Base-by-base conservation (phyloP, 108 stramenopile species). In the Stephanodiscus minutulus region DNA sequence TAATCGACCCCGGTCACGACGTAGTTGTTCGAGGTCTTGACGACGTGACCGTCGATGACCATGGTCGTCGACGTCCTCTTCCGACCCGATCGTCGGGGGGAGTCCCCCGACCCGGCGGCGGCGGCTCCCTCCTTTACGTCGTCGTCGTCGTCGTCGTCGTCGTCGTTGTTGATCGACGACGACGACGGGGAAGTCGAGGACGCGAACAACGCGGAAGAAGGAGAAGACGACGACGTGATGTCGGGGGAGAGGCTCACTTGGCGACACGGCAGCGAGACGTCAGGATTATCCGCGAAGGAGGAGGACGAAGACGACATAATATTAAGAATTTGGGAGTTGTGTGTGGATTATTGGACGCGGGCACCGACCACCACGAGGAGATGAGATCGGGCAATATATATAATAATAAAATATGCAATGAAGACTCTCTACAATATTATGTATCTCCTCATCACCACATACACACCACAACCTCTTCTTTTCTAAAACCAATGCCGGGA, bases 1-100 rank as follows among this genome's bases (percentile, higher is more conserved):
- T 88, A 88, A 28, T 61, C 49, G 10, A 61, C 49, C 22, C 83
- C 86, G 12, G 64, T 75, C 33, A 87, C 73, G n/a, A 70, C 55
- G 59, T 87, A 87, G 55, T 87, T 87, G 64, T 87, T 85, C 15
- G 59, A 18, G 25, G 50, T 68, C 65, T 82, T 71, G 64, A 88
- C 75, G 66, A 79, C 61, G 64, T 88, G 82, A 18, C 87, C 87
- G 52, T 84, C 72, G 27, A 88, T 66, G 11, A 71, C 29, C 39
- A 85, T 85, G 20, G 76, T 77, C 12, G 87, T 88, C 61, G 72
- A 73, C 13, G 47, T 75, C n/a, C 85, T 68, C 43, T 74, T 56
- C 0, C 87, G 82, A 17, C 68, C 64, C 7, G 85, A 76, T 33
- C 84, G 71, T 55, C 78, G 69, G 43, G 82, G 73, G 63, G 67